phyloP scores from a whole-genome alignment of 148 eudicot species.

The Heliosperma pusillum region DNA sequence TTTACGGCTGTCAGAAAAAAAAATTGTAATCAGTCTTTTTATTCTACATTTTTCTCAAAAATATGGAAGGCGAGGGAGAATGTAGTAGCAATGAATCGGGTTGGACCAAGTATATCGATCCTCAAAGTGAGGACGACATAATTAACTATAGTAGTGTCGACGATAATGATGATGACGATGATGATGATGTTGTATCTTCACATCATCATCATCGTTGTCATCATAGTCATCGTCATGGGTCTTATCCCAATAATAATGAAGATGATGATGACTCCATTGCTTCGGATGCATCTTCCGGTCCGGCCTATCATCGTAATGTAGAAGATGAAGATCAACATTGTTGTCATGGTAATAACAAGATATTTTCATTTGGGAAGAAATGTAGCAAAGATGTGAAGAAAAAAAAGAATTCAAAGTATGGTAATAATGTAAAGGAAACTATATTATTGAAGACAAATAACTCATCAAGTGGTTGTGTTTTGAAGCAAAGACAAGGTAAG shows the following conservation, averaged over 20 bases:
- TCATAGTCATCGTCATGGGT: constrained; percentile 9
- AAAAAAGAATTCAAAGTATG: constrained; percentile 21
- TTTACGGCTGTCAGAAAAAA: too few species aligned
- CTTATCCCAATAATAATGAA: constrained; percentile 8
- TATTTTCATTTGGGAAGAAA: constrained; percentile 28
- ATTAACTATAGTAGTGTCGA: constrained; percentile 15
- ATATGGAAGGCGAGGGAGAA: constrained; percentile 40
- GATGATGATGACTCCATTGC: constrained; percentile 52
- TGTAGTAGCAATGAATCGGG: constrained; percentile 79
- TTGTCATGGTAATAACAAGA: constrained; percentile 4
- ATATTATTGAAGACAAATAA: constrained; percentile 14
- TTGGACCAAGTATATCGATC: constrained; percentile 76
- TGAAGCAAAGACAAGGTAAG: constrained; percentile 44
- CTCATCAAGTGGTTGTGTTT: constrained; percentile 16
- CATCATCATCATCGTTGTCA: constrained; percentile 4
- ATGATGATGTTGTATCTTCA: constrained; percentile 10
- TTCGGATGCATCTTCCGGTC: constrained; percentile 80
- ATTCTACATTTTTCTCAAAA: too few species aligned
- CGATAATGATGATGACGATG: constrained; percentile 20
- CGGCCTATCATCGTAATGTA: constrained; percentile 23
- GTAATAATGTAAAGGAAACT: constrained; percentile 26
- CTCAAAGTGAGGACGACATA: constrained; percentile 27
- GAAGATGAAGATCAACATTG: constrained; percentile 12
- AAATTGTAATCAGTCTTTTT: too few species aligned
- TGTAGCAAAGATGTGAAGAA: constrained; percentile 29